A percentile compares a stretch with the other conserved stretches of the same genome.
Conservation (phyloP, 148 eudicot genomes). For the Cornus kousa region DNA sequence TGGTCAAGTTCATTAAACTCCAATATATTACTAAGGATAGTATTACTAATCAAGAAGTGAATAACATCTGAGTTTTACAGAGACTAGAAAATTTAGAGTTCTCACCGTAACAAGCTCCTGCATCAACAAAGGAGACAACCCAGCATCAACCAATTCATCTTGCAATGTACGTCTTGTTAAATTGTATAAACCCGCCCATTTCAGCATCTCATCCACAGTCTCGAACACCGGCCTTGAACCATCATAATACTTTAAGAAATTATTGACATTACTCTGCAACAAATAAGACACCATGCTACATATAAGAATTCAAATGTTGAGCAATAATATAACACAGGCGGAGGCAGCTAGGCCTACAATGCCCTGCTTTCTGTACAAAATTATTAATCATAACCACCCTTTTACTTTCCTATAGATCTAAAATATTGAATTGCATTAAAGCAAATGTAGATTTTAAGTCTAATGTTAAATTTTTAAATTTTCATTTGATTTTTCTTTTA, state of each 20-base stretch:
- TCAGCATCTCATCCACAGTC: constrained; percentile 80
- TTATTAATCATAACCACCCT: too few species aligned
- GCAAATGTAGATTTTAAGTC: too few species aligned
- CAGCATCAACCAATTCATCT: constrained; percentile 66
- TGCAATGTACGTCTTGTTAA: constrained; percentile 60
- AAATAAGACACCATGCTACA: constrained; percentile 4
- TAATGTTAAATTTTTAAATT: too few species aligned
- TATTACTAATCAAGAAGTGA: too few species aligned
- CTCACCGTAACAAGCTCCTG: constrained; percentile 86
- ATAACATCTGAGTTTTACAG: too few species aligned
- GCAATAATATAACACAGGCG: background rate
- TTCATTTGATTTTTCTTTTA: too few species aligned
- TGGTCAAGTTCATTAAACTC: background rate
- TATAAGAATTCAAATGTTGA: background rate
- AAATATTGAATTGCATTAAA: too few species aligned
- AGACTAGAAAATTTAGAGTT: background rate
- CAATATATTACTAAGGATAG: too few species aligned
- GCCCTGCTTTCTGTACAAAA: too few species aligned
- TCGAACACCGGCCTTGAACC: constrained; percentile 71
- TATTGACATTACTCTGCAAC: constrained; percentile 48
- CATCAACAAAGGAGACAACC: constrained; percentile 69
- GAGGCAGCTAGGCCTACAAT: too few species aligned
- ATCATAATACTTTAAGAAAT: constrained; percentile 71
- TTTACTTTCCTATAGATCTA: too few species aligned
- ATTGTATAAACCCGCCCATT: constrained; percentile 82